Evolutionary conservation across 2,329 filamentous ascomycete species (phyloP).

Genomic region (Penicillium sp.): DNA sequence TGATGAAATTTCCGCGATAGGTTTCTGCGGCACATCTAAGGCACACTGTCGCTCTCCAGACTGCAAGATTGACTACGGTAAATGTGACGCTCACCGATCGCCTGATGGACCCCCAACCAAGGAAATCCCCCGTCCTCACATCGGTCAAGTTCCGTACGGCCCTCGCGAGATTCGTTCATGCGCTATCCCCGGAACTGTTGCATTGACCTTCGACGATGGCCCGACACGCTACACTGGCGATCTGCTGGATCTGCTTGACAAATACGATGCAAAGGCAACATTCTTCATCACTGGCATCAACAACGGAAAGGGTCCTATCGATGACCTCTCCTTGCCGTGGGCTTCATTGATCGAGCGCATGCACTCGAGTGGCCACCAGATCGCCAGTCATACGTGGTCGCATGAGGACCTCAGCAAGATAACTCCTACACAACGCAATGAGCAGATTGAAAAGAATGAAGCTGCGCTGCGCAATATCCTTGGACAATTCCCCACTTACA

Average conservation of each 20-base stretch:
- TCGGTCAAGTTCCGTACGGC: conserved; percentile 40
- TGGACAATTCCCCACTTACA: conserved; percentile 53
- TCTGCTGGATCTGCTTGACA: conserved; percentile 61
- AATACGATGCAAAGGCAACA: conserved; percentile 63
- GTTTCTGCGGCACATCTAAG: conserved; percentile 40
- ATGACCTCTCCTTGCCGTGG: conserved; percentile 44
- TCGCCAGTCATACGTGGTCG: conserved; percentile 55
- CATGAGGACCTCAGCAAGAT: conserved; percentile 50
- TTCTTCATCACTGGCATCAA: conserved; percentile 63
- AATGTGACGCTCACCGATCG: conserved; percentile 38
- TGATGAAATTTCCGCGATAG: conserved; percentile 20
- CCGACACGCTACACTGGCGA: conserved; percentile 62
- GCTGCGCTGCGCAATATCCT: conserved; percentile 50
- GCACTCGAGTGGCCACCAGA: conserved; percentile 49
- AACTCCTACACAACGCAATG: conserved; percentile 35
- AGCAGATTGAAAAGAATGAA: conserved; percentile 51
- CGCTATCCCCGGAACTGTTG: conserved; percentile 57
- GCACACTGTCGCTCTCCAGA: conserved; percentile 44
- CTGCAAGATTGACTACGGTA: conserved; percentile 42
- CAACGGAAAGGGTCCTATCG: conserved; percentile 48
- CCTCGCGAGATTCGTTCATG: conserved; percentile 41
- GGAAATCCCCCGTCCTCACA: conserved; percentile 35
- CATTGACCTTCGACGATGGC: conserved; percentile 68
- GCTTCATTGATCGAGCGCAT: conserved; percentile 43
- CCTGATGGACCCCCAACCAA: conserved; percentile 39